Base-by-base conservation (phyloP, 805 yeast species). In the Metschnikowia borealis region DNA sequence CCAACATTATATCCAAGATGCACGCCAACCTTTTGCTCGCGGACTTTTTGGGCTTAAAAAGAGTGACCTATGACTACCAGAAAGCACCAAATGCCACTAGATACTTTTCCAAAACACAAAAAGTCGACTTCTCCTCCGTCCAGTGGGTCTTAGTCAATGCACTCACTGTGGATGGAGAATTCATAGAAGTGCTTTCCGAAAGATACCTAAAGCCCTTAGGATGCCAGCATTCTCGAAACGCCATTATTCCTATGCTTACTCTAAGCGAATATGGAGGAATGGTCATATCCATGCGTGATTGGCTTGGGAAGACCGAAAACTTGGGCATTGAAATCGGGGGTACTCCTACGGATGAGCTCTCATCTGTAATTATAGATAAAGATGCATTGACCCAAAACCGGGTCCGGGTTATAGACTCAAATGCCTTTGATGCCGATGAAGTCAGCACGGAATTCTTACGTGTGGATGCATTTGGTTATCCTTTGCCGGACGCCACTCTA, bases 221-320 rank as follows among this genome's bases (percentile, higher is more conserved):
- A 0, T 89, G 96, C 61, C 78, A 74, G 48, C 80, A 79, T 47
- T 85, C 96, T 0, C 78, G 85, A 35, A 80, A 82, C 47, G 87
- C 89, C 4, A 85, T 90, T 29, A 84, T 96, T 0, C 99, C 99
- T 0, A 79, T 94, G 74, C 73, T 94, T 40, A 87, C 97, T 0
- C 71, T 94, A 45, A 82, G 87, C 55, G 99, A 94, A 63, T 95
- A 90, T 61, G 99, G 99, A 33, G 99, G 99, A 2, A 88, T 92
- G 81, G 90, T 91, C 11, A 82, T 94, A 6, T 83, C 97, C 0
- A 80, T 90, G 78, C 77, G 96, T 56, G 99, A 94, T 65, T 92
- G 96, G 89, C 71, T 91, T 14, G 90, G 89, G 3, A 80, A 80
- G 3, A 80, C 80, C 48, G 87, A 84, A 18, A 79, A 80, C 44